Evolutionary conservation across 2,329 filamentous ascomycete genomes (phyloP), one percentile per base, ranked within the genome.

Genomic region (Didymella pinodella): DNA sequence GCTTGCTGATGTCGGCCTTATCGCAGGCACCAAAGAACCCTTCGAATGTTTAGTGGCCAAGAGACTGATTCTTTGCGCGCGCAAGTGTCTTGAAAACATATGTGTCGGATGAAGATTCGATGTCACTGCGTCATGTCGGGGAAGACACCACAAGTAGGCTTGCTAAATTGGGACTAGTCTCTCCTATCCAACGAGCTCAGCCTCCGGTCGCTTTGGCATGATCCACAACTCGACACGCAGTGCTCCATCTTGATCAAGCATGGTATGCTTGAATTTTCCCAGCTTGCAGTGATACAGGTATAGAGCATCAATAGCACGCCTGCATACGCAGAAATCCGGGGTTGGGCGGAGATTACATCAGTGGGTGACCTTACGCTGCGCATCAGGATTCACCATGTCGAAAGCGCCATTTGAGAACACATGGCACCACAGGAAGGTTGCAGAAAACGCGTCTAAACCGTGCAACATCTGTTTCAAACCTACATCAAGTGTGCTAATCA

Each of bases 401-500:
- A 60, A 46, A 40, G 49, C 32, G 36, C 43, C 66, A 29, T 74
- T 94, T 58, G 86, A 86, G 41, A 98, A 98, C 73, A 78, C 90
- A 29, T 98, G 94, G 80, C 88, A 91, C 64, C 90, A 93, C 65
- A 90, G 94, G 48, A 91, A 88, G 67, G 94, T 98, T 34, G 93
- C 93, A 12, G 92, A 96, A 29, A 85, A 87, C n/a, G 85, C 90
- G 1, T 85, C 91, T 12, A 96, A 91, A 78, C 84, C 91, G 48
- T 99, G 95, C 78, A 90, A 92, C 77, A 87, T 98, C 63, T 98
- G 95, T 83, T 96, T 90, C 82, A 96, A 95, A 78, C 90, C 91
- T 8, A 92, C 89, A 59, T 87, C 89, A 7, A 96, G 90, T 65
- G 94, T 98, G 18, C 82, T 99, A 54, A 91, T 97, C 67, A 96